Base-by-base conservation (phyloP, 805 yeast species). In the Lipomyces lipofer region DNA sequence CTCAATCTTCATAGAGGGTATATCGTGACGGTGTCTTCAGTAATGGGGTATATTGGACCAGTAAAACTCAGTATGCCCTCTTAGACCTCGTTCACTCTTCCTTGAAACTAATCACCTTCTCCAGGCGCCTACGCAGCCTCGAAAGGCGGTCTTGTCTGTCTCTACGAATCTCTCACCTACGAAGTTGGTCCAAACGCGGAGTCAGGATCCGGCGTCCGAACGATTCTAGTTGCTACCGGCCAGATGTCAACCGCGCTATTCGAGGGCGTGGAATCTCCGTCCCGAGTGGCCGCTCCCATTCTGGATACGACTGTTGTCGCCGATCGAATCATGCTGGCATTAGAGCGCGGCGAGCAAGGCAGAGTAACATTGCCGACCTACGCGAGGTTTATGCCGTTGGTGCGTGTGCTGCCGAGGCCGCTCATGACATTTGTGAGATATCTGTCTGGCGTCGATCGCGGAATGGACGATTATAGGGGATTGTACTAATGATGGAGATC, bases 181-280 rank as follows among this genome's bases (percentile, higher is more conserved):
- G 92, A 86, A 68, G 66, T 86, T 30, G 86, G 87, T 7, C 60
- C 61, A 19, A 39, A 39, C 66, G 76, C 32, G 72, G 70, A 48
- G 67, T 70, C 1, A 67, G 72, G 8, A 82, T 56, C 62, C 32
- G 62, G 88, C 6, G 79, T 91, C 10, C 84, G 84, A 60, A 85
- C 95, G 0, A 71, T 91, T 51, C 73, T 91, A 33, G 76, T 91
- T 0, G 85, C 94, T 63, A 95, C 96, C 0, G 98, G 98, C 0
- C 97, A 91, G 67, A 69, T 91, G 59, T 78, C 76, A 46, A 90
- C 97, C 0, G 64, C 67, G 2, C 78, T 91, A 85, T 91, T 91
- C 66, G 73, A 75, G 13, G 83, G 84, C 1, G 88, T 91, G 4
- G 59, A 70, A 28, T 85, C 96, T 0, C 96, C 97, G 0, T 83